A percentile compares a stretch with the other conserved stretches of the same genome.
Evolutionary conservation across 2,329 filamentous ascomycete species (phyloP).

Genomic region (Aspergillus costaricaensis): DNA sequence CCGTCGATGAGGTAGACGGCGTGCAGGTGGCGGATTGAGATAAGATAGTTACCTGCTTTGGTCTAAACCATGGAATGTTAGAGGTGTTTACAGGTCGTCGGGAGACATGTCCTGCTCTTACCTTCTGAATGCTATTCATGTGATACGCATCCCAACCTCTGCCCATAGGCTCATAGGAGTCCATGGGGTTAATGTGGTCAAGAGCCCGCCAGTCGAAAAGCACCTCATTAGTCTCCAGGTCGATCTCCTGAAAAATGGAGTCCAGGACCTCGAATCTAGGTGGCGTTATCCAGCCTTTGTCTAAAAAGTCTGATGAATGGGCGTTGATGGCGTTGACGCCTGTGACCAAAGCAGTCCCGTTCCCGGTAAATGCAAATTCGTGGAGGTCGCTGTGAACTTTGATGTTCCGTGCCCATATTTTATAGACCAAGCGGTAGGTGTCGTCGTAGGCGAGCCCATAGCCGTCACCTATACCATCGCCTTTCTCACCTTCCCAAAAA

Average conservation of each 20-base stretch:
- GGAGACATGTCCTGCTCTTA: neutral
- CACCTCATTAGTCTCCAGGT: conserved; percentile 12
- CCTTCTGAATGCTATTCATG: conserved; percentile 14
- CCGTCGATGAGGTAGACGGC: conserved; percentile 11
- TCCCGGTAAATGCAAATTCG: conserved; percentile 10
- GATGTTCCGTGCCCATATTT: conserved; percentile 11
- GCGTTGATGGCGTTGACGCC: conserved; percentile 7
- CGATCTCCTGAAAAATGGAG: conserved; percentile 9
- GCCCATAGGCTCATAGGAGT: conserved; percentile 10
- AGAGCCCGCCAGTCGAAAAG: conserved; percentile 11
- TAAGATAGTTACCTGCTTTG: conserved; percentile 15
- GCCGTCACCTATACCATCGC: conserved; percentile 11
- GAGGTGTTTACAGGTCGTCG: neutral
- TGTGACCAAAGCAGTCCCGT: conserved; percentile 8
- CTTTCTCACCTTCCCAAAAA: conserved; percentile 15
- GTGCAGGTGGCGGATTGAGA: conserved; percentile 11
- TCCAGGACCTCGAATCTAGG: conserved; percentile 5
- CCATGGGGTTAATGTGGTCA: conserved; percentile 8
- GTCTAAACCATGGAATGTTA: neutral
- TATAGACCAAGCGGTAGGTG: conserved; percentile 10
- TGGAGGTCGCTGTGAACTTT: conserved; percentile 8
- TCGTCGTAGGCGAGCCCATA: conserved; percentile 14
- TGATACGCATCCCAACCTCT: conserved; percentile 14
- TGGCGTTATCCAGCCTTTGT: neutral
- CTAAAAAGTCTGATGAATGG: neutral